phyloP scores from a whole-genome alignment of 768 basidiomycete species.

The Lactifluus echinatus region DNA sequence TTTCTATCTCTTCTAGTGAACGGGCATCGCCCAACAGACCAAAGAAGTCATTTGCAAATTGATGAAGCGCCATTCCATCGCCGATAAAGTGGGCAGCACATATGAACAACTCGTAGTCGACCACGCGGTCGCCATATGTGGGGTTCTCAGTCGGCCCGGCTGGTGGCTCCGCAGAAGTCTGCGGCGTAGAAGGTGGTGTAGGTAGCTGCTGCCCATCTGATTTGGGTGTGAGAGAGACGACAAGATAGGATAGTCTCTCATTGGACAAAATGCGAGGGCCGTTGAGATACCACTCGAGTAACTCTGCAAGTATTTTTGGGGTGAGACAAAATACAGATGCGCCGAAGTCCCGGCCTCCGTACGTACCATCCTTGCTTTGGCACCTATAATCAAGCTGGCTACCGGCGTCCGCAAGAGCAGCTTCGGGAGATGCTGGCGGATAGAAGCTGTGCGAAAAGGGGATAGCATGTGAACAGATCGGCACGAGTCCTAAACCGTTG shows the following conservation, averaged over 20 bases:
- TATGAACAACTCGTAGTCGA: conserved; percentile 54
- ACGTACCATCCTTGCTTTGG: conserved; percentile 47
- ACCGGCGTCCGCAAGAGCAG: conserved; percentile 42
- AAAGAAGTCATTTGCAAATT: conserved; percentile 76
- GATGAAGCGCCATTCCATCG: conserved; percentile 82
- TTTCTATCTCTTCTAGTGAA: conserved; percentile 27
- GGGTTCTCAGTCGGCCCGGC: conserved; percentile 14
- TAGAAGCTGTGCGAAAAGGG: conserved; percentile 26
- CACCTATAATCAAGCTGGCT: conserved; percentile 41
- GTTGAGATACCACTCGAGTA: conserved; percentile 67
- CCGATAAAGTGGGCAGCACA: conserved; percentile 77
- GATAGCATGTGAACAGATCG: neutral
- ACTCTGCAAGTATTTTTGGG: conserved; percentile 29
- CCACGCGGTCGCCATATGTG: conserved; percentile 18
- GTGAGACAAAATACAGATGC: neutral
- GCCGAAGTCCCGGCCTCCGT: neutral
- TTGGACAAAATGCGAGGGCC: conserved; percentile 66
- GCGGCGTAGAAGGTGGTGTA: conserved; percentile 30
- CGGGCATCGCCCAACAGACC: conserved; percentile 40
- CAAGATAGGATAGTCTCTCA: conserved; percentile 55
- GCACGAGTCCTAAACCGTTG: neutral
- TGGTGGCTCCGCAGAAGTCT: conserved; percentile 8
- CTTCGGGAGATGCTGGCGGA: conserved; percentile 34
- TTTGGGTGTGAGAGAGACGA: conserved; percentile 34
- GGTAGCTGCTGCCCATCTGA: conserved; percentile 20